Percentiles rank a stretch among this genome's conserved stretches.
Conservation (phyloP, 257 asterid genomes). For the Paulownia fortunei region DNA sequence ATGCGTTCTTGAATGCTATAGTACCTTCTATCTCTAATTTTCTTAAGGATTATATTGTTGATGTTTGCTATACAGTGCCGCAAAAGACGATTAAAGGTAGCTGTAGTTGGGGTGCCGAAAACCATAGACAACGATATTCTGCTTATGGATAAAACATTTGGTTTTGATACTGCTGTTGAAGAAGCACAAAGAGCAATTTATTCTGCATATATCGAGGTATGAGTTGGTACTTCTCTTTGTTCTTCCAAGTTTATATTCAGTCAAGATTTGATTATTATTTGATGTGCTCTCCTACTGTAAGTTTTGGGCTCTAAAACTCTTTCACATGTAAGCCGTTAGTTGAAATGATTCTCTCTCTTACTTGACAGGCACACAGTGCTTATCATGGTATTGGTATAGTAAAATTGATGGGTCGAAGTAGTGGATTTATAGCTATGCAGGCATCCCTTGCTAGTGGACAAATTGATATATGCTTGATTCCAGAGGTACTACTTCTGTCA, state of each 20-base stretch:
- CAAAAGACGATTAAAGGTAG: constrained; percentile 66
- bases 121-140: constrained; percentile 95
- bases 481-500: constrained; percentile 64
- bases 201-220: constrained; percentile 91
- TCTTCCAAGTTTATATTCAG: constrained; percentile 18
- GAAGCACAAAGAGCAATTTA: constrained; percentile 98
- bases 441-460: constrained; percentile 99
- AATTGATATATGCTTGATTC: constrained; percentile 91
- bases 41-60: not conserved
- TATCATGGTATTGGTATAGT: constrained; percentile 93
- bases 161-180: constrained; percentile 99
- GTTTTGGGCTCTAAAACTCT: constrained; percentile 13
- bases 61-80: constrained; percentile 60
- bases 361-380: constrained; percentile 94
- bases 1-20: constrained; percentile 26
- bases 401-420: constrained; percentile 96
- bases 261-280: constrained; percentile 5
- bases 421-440: constrained; percentile 98
- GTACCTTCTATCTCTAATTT: constrained; percentile 19
- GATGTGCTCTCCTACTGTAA: not conserved
- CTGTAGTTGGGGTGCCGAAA: constrained; percentile 98
- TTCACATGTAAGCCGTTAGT: not conserved
- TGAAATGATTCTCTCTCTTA: constrained; percentile 27
- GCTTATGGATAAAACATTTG: constrained; percentile 97
- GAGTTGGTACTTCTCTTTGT: constrained; percentile 14